phyloP scores from a whole-genome alignment of 495 filamentous ascomycete species.

The Hypoxylon trugodes region DNA sequence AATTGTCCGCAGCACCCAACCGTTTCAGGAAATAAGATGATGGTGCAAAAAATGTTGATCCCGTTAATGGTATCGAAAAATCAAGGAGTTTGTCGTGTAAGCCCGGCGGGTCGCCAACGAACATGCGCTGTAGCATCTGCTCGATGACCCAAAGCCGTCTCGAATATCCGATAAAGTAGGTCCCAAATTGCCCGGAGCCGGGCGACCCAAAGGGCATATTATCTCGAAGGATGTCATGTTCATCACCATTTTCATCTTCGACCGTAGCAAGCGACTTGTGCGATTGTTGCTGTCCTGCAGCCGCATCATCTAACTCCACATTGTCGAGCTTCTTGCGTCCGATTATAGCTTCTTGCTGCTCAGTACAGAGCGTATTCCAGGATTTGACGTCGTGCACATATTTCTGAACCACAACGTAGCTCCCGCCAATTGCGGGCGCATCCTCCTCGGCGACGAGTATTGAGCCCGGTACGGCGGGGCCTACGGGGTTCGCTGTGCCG shows the following conservation, averaged over 20 bases:
- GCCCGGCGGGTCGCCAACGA: slow-evolving; percentile 62
- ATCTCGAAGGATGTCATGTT: slow-evolving; percentile 63
- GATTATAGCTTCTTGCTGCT: slow-evolving; percentile 65
- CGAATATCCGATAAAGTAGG: slow-evolving; percentile 68
- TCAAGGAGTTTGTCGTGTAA: slow-evolving; percentile 65
- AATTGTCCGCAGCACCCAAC: slow-evolving; percentile 35
- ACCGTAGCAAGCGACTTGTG: slow-evolving; percentile 66
- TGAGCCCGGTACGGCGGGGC: slow-evolving; percentile 53
- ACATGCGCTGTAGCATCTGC: slow-evolving; percentile 67
- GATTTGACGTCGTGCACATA: slow-evolving; percentile 62
- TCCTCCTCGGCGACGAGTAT: slow-evolving; percentile 58
- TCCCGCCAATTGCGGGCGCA: slow-evolving; percentile 51
- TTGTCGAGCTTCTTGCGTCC: slow-evolving; percentile 66
- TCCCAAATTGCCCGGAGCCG: slow-evolving; percentile 62
- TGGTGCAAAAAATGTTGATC: slow-evolving; percentile 63
- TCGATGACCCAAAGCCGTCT: slow-evolving; percentile 65
- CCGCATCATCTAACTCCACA: slow-evolving; percentile 62
- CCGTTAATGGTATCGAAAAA: slow-evolving; percentile 63
- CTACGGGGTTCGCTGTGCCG: slow-evolving; percentile 66
- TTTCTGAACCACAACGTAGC: slow-evolving; percentile 67
- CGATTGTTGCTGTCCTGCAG: slow-evolving; percentile 54
- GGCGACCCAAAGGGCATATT: slow-evolving; percentile 70
- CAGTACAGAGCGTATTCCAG: slow-evolving; percentile 57
- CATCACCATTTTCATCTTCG: slow-evolving; percentile 59
- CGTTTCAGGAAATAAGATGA: slow-evolving; percentile 53